Base-by-base conservation (phyloP, 768 basidiomycete species). In the Trametes cinnabarina region DNA sequence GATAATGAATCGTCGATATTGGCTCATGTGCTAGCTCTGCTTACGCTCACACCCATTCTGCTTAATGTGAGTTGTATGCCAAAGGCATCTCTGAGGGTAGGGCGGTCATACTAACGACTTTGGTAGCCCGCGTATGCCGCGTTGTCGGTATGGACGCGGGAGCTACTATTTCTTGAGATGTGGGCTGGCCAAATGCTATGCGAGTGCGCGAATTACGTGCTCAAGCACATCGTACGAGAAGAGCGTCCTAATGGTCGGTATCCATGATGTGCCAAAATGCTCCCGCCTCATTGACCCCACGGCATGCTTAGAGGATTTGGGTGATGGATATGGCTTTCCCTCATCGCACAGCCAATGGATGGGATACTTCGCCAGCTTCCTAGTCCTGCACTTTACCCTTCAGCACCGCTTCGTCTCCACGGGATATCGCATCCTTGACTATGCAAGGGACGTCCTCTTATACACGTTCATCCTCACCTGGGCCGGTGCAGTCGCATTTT, bases 271-370 rank as follows among this genome's bases (percentile, higher is more conserved):
- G 17, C 12, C 10, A 19, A 20, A 42, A 8, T 12, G n/a, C n/a
- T n/a, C n/a, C n/a, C n/a, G n/a, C 34, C 25, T 44, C 10, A 28
- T 28, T 22, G 30, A 20, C 17, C 53, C 32, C 23, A 39, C 46
- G 22, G 9, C 57, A 15, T 47, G 11, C 43, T 11, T 65, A 87
- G 87, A 77, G 41, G 79, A 77, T 54, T 70, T 83, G 46, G 86
- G 85, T 19, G 80, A 80, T 53, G 91, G 91, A 14, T 93, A 92
- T 67, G 92, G 90, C 7, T 93, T 93, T 64, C 92, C 92, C 0
- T 92, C 91, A 0, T 92, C 90, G 14, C 92, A 94, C 67, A 90
- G 89, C 71, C 92, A 94, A 71, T 92, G 87, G 69, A 92, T 94
- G 92, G 92, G 84, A 15, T 94, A 89, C 72, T 93, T 94, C 62